Evolutionary conservation across 2,329 filamentous ascomycete genomes (phyloP).

Genomic region (Cyanodermella asteris): DNA sequence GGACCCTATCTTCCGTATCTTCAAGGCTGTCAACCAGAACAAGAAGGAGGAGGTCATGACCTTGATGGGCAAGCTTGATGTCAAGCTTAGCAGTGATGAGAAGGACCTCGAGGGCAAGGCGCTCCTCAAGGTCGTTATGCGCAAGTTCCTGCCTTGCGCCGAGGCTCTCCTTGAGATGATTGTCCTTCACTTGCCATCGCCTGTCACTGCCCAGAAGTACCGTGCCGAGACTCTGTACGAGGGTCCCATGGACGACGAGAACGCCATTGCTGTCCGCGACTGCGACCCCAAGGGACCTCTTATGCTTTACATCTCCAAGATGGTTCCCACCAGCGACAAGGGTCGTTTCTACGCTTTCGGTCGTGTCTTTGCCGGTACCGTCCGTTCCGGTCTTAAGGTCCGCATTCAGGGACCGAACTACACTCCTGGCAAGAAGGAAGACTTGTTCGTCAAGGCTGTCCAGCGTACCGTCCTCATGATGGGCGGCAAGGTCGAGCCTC

Average conservation of each 20-base stretch:
- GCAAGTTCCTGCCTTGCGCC: constrained; percentile 94
- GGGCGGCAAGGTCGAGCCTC: constrained; percentile 97
- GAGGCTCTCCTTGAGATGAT: constrained; percentile 99
- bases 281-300: constrained; percentile 95
- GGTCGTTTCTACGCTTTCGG: constrained; percentile 99
- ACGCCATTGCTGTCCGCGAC: constrained; percentile 91
- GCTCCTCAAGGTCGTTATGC: constrained; percentile 94
- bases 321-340: constrained; percentile 99
- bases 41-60: constrained; percentile 77
- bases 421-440: constrained; percentile 91
- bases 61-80: constrained; percentile 78
- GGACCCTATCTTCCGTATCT: constrained; percentile 99
- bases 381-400: constrained; percentile 95
- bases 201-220: constrained; percentile 88
- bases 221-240: constrained; percentile 98
- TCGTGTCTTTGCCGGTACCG: constrained; percentile 98
- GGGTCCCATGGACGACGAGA: constrained; percentile 81
- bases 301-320: constrained; percentile 99
- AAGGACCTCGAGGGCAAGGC: constrained; percentile 90
- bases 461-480: constrained; percentile 99
- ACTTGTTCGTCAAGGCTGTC: constrained; percentile 97
- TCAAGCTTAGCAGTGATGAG: constrained; percentile 76
- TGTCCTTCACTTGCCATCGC: constrained; percentile 96
- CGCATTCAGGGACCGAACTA: constrained; percentile 99
- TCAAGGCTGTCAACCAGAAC: constrained; percentile 90